Percentiles rank a stretch among this genome's conserved stretches.
Evolutionary conservation across 2,329 filamentous ascomycete species (phyloP).

Genomic region (Pseudocercospora fuligena): DNA sequence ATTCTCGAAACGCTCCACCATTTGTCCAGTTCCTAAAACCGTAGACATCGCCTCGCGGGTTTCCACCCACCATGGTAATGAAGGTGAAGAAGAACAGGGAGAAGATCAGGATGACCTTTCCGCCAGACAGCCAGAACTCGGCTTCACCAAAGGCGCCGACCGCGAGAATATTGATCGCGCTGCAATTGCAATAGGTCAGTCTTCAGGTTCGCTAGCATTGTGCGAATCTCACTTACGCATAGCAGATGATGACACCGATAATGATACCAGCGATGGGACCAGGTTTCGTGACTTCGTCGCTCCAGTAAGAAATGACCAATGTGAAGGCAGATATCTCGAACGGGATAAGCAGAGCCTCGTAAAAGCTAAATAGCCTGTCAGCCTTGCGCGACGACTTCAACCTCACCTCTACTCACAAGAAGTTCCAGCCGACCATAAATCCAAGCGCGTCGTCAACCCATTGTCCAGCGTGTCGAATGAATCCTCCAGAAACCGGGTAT

Average conservation of each 20-base stretch:
- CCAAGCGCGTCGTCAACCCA: constrained; percentile 69
- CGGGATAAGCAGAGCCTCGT: constrained; percentile 56
- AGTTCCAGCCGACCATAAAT: constrained; percentile 51
- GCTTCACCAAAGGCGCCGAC: constrained; percentile 52
- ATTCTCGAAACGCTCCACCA: constrained; percentile 41
- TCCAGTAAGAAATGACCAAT: constrained; percentile 47
- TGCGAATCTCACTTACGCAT: constrained; percentile 41
- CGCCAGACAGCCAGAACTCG: constrained; percentile 58
- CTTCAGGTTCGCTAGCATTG: constrained; percentile 33
- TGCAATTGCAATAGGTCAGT: constrained; percentile 23
- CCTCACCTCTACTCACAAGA: constrained; percentile 22
- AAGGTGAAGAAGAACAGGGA: constrained; percentile 49
- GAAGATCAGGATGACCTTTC: constrained; percentile 54
- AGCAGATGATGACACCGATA: constrained; percentile 48
- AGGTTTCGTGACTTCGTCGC: constrained; percentile 47
- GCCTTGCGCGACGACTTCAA: neutral
- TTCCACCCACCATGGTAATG: constrained; percentile 43
- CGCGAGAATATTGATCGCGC: constrained; percentile 51
- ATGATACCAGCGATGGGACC: constrained; percentile 42
- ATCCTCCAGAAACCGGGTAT: constrained; percentile 67
- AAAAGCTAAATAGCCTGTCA: constrained; percentile 41
- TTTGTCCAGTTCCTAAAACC: constrained; percentile 54
- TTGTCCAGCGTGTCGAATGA: constrained; percentile 66
- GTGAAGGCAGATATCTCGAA: constrained; percentile 57
- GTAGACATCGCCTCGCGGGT: constrained; percentile 41